Base-by-base conservation (phyloP, 495 filamentous ascomycete species). In the Daldinia childiae region DNA sequence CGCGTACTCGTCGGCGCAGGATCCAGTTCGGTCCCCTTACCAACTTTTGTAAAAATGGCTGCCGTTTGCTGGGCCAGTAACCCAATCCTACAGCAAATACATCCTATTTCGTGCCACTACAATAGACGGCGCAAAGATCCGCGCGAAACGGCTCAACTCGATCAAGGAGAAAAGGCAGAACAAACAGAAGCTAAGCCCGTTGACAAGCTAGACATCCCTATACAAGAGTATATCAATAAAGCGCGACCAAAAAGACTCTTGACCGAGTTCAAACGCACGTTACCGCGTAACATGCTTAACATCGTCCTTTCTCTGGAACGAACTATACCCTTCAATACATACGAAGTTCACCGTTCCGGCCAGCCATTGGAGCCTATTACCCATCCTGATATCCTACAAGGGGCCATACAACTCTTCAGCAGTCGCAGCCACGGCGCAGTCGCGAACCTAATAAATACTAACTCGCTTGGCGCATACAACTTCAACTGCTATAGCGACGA, bases 1-100 rank as follows among this genome's bases (percentile, higher is more conserved):
- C 66, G 58, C 24, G 60, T 69, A 11, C 32, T 52, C 32, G 26
- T 69, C 27, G 43, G 66, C 26, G 6, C 2, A 14, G 66, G 43
- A 21, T 6, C 6, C 7, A 43, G 38, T 5, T 38, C 8, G 1
- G 15, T 56, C 26, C 17, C 50, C 6, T 6, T 68, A 4, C 1
- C 14, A 17, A 51, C 36, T 9, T 15, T 59, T 6, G 58, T 59
- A 43, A 58, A 12, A 36, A 19, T 64, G 3, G 60, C 60, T 24
- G 43, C 54, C 6, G 4, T 63, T 24, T 63, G 51, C 21, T 69
- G 59, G 59, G 66, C 59, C 7, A 41, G 59, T 1, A 59, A 69
- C 38, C 39, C 11, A 2, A 1, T 63, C 24, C 17, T 69, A 9
- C 59, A 58, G 32, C 39, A 57, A 26, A 57, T 68, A 29, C 66